Percentiles rank a stretch among this genome's conserved stretches.
These are phyloP conservation scores for Pichia insulana DNA, from an alignment of 805 yeast genomes.

Conservation along the genomic window DNA sequence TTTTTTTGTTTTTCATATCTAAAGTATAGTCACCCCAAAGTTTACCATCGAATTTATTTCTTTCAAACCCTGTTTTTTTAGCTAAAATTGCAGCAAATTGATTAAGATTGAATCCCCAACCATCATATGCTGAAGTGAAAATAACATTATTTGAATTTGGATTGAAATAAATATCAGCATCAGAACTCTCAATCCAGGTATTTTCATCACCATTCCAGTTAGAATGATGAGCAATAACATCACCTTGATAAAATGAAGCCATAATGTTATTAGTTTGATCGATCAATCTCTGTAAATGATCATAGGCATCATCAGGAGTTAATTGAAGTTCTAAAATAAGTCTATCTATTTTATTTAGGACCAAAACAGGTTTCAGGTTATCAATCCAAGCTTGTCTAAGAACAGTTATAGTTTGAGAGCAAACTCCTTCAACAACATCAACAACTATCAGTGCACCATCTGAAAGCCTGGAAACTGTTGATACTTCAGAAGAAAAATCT, in stretches of 20 bases:
- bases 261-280: conserved; percentile 94
- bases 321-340: conserved; percentile 73
- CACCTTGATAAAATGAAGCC: conserved; percentile 89
- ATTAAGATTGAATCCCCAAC: conserved; percentile 93
- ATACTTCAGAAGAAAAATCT: conserved; percentile 92
- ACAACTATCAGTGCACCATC: conserved; percentile 95
- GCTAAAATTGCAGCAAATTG: conserved; percentile 85
- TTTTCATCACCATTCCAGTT: conserved; percentile 41
- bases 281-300: conserved; percentile 65
- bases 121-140: conserved; percentile 87
- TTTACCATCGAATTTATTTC: conserved; percentile 71
- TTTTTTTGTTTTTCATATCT: conserved; percentile 84
- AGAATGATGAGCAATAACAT: conserved; percentile 81
- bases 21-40: conserved; percentile 91
- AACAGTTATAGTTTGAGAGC: conserved; percentile 94
- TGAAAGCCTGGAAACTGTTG: conserved; percentile 90
- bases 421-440: conserved; percentile 97
- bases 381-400: conserved; percentile 94
- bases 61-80: conserved; percentile 74
- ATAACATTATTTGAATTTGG: conserved; percentile 86
- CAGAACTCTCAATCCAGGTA: conserved; percentile 66
- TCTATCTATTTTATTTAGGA: conserved; percentile 86
- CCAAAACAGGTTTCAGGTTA: conserved; percentile 77
- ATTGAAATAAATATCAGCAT: conserved; percentile 73
- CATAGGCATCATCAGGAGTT: conserved; percentile 77